Evolutionary conservation across 2,329 filamentous ascomycete genomes (phyloP).

Genomic region (Fusarium graminum): DNA sequence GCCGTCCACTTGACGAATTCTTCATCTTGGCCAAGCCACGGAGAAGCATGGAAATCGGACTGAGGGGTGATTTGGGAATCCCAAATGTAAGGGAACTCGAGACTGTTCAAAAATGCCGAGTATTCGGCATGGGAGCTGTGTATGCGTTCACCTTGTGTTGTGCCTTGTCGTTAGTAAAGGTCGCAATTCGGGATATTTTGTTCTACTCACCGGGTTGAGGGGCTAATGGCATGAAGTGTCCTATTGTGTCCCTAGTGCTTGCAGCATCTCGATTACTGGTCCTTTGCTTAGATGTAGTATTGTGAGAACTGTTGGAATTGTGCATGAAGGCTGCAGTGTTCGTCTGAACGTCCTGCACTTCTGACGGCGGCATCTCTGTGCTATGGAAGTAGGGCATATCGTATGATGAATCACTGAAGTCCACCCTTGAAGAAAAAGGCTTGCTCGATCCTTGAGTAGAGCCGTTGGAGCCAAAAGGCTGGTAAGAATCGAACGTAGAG

Average conservation of each 20-base stretch:
- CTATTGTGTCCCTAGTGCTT: not conserved
- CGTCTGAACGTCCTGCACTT: not conserved
- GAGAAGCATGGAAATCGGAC: fast-evolving
- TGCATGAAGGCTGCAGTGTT: not conserved
- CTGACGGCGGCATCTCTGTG: not conserved
- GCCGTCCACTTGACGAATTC: not conserved
- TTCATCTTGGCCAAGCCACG: slow-evolving; percentile 2
- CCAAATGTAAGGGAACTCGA: not conserved
- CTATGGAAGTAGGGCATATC: slow-evolving; percentile 1
- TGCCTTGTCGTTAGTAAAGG: not conserved
- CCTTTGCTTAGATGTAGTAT: not conserved
- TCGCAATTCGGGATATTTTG: fast-evolving
- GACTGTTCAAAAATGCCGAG: not conserved
- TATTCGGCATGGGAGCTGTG: not conserved
- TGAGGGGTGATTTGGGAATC: not conserved
- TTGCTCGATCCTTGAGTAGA: not conserved
- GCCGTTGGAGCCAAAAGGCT: not conserved
- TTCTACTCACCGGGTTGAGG: not conserved
- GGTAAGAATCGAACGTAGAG: slow-evolving; percentile 6
- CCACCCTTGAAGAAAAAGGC: slow-evolving; percentile 3
- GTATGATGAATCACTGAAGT: slow-evolving; percentile 17
- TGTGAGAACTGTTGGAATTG: not conserved
- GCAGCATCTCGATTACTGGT: not conserved
- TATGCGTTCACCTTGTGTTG: not conserved
- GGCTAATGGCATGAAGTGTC: not conserved